Evolutionary conservation across 208 protist genomes (phyloP).

Genomic region (Kentomonas sorsogonicus): DNA sequence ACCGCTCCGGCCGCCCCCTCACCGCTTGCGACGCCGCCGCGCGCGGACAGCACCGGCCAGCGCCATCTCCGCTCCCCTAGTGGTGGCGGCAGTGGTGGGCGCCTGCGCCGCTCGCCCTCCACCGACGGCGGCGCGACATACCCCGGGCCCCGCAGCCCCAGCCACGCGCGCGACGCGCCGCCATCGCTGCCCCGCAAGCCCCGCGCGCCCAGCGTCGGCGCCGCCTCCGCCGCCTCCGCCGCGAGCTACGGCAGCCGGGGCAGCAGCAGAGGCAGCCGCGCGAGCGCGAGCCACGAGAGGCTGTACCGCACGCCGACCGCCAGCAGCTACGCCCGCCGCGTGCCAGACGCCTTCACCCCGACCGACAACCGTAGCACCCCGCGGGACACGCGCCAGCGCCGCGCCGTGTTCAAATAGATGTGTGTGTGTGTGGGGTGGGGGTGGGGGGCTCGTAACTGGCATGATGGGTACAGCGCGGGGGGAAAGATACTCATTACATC

Average conservation of each 20-base stretch:
- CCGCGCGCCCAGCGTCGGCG: not conserved
- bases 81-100: not conserved
- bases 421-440: not conserved
- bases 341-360: not conserved
- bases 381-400: slow-evolving; percentile 15
- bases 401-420: slow-evolving; percentile 44
- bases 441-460: not conserved
- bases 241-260: not conserved
- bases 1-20: slow-evolving; percentile 17
- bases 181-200: not conserved
- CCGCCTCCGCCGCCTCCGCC: not conserved
- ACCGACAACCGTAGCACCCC: no score
- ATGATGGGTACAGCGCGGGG: no score
- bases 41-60: slow-evolving; percentile 8
- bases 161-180: no score
- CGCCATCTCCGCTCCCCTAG: not conserved
- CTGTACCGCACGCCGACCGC: slow-evolving; percentile 65
- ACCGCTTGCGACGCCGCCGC: not conserved
- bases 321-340: slow-evolving; percentile 44
- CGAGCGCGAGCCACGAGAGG: slow-evolving; percentile 33
- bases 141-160: no score
- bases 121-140: not conserved
- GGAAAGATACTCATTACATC: not conserved
- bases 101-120: not conserved
- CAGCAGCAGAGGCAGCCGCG: slow-evolving; percentile 1